These are phyloP conservation scores for Passiflora organensis DNA, from an alignment of 345 rosid species.

Conservation along the genomic window DNA sequence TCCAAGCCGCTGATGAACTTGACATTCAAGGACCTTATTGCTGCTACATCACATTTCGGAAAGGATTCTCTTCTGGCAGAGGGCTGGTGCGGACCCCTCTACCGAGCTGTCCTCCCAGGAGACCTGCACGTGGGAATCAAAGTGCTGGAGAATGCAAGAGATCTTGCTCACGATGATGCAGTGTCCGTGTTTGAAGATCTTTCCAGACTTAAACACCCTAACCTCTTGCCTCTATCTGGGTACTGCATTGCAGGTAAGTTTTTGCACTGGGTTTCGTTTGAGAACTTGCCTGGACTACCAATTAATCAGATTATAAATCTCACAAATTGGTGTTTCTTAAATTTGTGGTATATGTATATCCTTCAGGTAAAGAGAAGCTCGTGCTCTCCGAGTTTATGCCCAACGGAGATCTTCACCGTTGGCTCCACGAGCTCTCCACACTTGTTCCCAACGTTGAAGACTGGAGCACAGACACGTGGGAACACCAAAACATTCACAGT, in stretches of 20 bases:
- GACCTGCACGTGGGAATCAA: conserved; percentile 91
- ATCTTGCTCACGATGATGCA: conserved; percentile 43
- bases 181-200: conserved; percentile 54
- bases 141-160: conserved; percentile 70
- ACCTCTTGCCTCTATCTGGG: conserved; percentile 74
- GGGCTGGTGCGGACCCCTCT: conserved; percentile 76
- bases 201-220: conserved; percentile 78
- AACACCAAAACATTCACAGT: conserved; percentile 31
- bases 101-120: conserved; percentile 76
- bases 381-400: conserved; percentile 76
- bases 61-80: conserved; percentile 74
- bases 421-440: conserved; percentile 92
- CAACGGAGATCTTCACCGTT: conserved; percentile 77
- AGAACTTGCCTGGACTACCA: too few relatives aligned
- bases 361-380: conserved; percentile 81
- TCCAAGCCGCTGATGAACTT: conserved; percentile 83
- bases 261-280: too few relatives aligned
- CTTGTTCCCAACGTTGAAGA: conserved; percentile 82
- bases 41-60: conserved; percentile 87
- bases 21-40: conserved; percentile 88
- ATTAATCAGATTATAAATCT: too few relatives aligned
- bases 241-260: conserved; percentile 99
- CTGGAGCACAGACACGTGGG: conserved; percentile 97
- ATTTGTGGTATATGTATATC: too few relatives aligned
- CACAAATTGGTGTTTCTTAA: too few relatives aligned